Percentiles rank a stretch among this genome's conserved stretches.
phyloP scores from a whole-genome alignment of 257 asterid genomes.

The Capsicum baccatum region DNA sequence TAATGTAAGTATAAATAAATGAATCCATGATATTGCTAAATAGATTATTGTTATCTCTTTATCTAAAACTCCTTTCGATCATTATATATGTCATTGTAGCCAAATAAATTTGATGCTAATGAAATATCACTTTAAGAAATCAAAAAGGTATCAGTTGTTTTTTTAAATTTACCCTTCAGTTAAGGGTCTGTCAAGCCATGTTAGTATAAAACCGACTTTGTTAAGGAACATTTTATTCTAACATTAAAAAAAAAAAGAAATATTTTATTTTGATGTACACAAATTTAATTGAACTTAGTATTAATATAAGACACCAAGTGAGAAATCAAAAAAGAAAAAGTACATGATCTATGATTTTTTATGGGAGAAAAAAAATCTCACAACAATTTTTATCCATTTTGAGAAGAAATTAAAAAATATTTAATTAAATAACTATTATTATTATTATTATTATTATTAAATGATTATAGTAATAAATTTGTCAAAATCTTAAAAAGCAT shows the following conservation, averaged over 20 bases:
- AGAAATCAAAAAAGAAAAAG: no score
- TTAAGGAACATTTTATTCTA: no score
- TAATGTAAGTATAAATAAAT: neutral
- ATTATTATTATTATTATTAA: no score
- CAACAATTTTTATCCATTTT: neutral
- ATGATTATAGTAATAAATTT: neutral
- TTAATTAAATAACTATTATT: no score
- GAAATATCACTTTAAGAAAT: neutral
- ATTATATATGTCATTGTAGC: neutral
- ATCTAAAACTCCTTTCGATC: neutral
- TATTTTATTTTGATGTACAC: no score
- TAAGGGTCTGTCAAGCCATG: neutral
- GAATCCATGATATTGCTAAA: neutral
- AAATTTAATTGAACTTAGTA: no score
- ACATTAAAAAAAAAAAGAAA: no score
- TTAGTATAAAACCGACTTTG: no score
- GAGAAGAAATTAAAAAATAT: neutral
- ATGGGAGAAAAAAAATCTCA: no score
- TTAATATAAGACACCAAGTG: no score
- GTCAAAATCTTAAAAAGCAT: neutral
- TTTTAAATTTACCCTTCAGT: neutral
- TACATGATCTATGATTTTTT: neutral
- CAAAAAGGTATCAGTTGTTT: neutral
- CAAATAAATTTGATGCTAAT: neutral
- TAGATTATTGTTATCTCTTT: neutral